Conservation (phyloP, 495 filamentous ascomycete species). For the Sabuloglossum arenarium region DNA sequence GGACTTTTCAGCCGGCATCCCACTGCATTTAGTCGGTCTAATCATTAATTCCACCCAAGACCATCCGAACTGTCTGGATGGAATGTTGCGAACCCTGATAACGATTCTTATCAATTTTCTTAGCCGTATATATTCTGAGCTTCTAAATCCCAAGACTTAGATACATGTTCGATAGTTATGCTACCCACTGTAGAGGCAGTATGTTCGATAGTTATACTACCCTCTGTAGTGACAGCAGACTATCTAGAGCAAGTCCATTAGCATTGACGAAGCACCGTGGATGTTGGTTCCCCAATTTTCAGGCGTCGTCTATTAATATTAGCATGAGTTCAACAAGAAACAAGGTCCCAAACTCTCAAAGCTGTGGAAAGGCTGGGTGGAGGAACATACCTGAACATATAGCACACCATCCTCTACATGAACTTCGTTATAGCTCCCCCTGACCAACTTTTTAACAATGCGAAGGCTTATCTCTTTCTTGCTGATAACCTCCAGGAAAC, state of each 20-base stretch:
- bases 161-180: too few relatives aligned
- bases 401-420: constrained; percentile 11
- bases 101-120: too few relatives aligned
- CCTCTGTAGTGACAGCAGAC: too few relatives aligned
- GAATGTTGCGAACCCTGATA: too few relatives aligned
- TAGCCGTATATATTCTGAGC: too few relatives aligned
- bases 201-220: too few relatives aligned
- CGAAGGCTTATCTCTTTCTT: constrained; percentile 9
- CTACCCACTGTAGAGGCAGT: too few relatives aligned
- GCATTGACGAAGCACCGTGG: not conserved
- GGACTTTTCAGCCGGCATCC: too few relatives aligned
- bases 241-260: constrained; percentile 7
- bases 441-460: constrained; percentile 9
- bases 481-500: constrained; percentile 10
- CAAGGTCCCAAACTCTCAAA: not conserved
- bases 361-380: not conserved
- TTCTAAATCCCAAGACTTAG: too few relatives aligned
- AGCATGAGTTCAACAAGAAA: not conserved
- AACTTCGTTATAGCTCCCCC: constrained; percentile 8
- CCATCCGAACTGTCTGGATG: too few relatives aligned
- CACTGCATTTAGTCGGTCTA: too few relatives aligned
- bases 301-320: constrained; percentile 3
- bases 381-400: constrained; percentile 5
- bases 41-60: too few relatives aligned
- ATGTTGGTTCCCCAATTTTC: constrained; percentile 7